phyloP scores from a whole-genome alignment of 2,329 filamentous ascomycete genomes.

The Verruconis gallopava region DNA sequence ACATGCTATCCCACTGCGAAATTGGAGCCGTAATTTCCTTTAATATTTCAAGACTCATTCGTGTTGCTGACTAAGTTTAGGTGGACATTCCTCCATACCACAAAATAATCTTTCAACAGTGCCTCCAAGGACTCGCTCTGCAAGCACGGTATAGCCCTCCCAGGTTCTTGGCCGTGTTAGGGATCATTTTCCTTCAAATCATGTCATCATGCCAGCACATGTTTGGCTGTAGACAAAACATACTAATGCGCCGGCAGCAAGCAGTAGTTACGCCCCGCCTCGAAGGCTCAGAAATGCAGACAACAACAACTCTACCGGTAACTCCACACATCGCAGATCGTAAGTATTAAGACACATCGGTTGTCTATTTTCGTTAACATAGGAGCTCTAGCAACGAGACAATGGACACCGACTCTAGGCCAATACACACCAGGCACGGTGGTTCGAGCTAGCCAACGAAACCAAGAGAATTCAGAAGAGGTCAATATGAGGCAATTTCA shows the following conservation, averaged over 20 bases:
- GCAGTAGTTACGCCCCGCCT: not conserved
- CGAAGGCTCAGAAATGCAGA: not conserved
- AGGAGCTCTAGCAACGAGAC: no score
- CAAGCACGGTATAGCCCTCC: not conserved
- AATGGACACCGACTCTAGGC: not conserved
- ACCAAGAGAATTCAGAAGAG: constrained; percentile 8
- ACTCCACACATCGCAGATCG: no score
- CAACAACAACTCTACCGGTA: not conserved
- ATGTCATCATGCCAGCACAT: no score
- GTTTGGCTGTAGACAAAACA: no score
- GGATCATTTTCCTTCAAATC: no score
- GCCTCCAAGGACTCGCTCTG: not conserved
- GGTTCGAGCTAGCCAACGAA: constrained; percentile 1
- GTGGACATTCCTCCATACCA: not conserved
- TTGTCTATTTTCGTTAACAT: no score
- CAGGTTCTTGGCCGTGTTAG: no score
- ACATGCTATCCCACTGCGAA: not conserved
- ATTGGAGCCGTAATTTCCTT: not conserved
- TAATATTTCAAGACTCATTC: not conserved
- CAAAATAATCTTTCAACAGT: not conserved
- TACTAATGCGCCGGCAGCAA: no score
- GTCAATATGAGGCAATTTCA: constrained; percentile 4
- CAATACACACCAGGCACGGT: not conserved
- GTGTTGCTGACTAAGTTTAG: not conserved
- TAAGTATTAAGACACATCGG: no score